Evolutionary conservation across 176 grass and related monocot genomes (phyloP).

Genomic region (Melocanna baccifera): DNA sequence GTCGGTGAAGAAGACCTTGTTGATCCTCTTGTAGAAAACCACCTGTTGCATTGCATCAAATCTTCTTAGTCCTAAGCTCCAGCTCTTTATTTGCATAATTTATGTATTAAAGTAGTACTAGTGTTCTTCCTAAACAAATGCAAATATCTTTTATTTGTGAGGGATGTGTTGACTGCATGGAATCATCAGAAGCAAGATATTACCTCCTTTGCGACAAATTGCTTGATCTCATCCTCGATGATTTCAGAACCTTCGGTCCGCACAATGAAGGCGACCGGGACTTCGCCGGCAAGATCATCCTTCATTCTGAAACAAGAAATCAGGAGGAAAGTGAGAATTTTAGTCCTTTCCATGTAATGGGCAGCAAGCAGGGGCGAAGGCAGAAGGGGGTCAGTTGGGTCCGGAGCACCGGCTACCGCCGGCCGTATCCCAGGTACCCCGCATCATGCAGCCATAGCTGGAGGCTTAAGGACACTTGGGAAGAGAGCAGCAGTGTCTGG

Average conservation of each 20-base stretch:
- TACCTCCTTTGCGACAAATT: conserved; percentile 81
- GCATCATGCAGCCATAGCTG: too few relatives aligned
- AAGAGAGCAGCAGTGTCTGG: too few relatives aligned
- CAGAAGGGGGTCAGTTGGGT: too few relatives aligned
- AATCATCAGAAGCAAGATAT: neutral
- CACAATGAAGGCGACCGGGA: conserved; percentile 80
- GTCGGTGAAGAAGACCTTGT: conserved; percentile 84
- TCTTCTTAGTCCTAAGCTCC: neutral
- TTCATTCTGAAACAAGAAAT: conserved; percentile 49
- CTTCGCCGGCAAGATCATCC: conserved; percentile 74
- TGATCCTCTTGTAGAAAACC: conserved; percentile 90
- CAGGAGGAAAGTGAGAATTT: neutral
- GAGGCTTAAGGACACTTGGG: too few relatives aligned
- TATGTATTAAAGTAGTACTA: neutral
- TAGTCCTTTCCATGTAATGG: neutral
- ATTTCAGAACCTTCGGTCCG: conserved; percentile 50
- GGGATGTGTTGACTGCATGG: neutral
- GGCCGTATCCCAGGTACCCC: too few relatives aligned
- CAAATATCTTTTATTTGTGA: neutral
- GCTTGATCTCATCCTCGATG: conserved; percentile 81
- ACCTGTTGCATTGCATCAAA: conserved; percentile 41
- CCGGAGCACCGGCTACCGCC: too few relatives aligned
- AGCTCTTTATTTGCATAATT: neutral
- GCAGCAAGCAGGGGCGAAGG: too few relatives aligned
- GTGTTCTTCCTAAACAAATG: neutral